These are phyloP conservation scores for Ceriops decandra DNA, from an alignment of 345 rosid genomes.

Conservation along the genomic window DNA sequence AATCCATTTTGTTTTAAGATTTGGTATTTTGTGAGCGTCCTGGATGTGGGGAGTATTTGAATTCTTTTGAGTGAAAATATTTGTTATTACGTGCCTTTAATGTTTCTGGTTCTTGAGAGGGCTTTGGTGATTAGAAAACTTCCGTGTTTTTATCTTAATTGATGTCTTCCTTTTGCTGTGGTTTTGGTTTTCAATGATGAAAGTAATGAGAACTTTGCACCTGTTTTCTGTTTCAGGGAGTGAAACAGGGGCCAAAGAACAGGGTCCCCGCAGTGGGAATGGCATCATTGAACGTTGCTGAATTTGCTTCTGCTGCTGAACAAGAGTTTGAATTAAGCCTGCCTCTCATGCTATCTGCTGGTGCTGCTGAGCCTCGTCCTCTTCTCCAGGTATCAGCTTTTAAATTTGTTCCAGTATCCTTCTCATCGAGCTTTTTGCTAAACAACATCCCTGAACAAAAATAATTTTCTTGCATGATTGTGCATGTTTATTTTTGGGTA, in stretches of 20 bases:
- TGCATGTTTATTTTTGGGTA: constrained; percentile 3
- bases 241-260: constrained; percentile 48
- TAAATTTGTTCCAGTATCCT: neutral
- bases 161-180: neutral
- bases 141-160: neutral
- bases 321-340: constrained; percentile 58
- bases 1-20: too few species aligned
- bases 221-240: constrained; percentile 44
- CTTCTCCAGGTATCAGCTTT: constrained; percentile 46
- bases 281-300: constrained; percentile 58
- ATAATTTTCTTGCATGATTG: neutral
- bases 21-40: too few species aligned
- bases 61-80: too few species aligned
- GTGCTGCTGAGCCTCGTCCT: constrained; percentile 30
- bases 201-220: neutral
- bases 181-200: neutral
- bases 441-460: too few species aligned
- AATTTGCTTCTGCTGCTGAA: constrained; percentile 46
- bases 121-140: too few species aligned
- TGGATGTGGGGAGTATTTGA: too few species aligned
- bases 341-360: constrained; percentile 42
- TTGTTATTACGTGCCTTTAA: too few species aligned
- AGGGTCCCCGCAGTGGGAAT: constrained; percentile 58
- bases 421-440: neutral
- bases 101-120: too few species aligned